Percentiles rank a stretch among this genome's conserved stretches.
Evolutionary conservation across 495 filamentous ascomycete species (phyloP).

Genomic region (Aspergillus leporis): DNA sequence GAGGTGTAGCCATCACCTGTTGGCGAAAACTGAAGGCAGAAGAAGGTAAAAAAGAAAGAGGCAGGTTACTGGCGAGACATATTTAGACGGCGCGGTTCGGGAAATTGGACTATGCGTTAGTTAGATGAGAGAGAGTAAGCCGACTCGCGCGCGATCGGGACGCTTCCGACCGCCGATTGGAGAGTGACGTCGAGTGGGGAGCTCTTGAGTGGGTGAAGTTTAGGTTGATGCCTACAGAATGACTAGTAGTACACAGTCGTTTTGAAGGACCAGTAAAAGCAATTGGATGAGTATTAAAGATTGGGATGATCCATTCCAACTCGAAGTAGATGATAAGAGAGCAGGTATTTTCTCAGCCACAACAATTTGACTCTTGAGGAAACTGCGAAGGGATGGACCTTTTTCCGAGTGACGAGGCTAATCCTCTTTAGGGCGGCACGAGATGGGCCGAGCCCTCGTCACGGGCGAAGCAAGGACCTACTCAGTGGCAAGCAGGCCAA

Average conservation of each 20-base stretch:
- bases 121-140: background rate
- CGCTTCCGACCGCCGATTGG: background rate
- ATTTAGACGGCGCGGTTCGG: background rate
- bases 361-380: background rate
- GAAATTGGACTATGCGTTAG: slow-evolving; percentile 1
- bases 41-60: background rate
- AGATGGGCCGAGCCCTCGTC: background rate
- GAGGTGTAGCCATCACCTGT: slow-evolving; percentile 34
- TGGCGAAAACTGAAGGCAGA: slow-evolving; percentile 1
- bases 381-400: background rate
- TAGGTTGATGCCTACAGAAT: background rate
- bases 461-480: too few relatives aligned
- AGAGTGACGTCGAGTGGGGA: background rate
- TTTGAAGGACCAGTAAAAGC: background rate
- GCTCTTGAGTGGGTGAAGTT: background rate
- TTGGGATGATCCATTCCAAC: too few relatives aligned
- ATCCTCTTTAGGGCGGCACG: background rate
- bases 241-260: background rate
- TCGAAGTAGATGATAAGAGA: too few relatives aligned
- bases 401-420: background rate
- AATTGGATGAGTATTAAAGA: background rate
- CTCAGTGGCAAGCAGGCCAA: background rate
- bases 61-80: background rate
- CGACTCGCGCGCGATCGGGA: background rate
- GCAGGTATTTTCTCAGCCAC: background rate